Conservation (phyloP, 73 alveolate species). For the Blepharisma japonicum region DNA sequence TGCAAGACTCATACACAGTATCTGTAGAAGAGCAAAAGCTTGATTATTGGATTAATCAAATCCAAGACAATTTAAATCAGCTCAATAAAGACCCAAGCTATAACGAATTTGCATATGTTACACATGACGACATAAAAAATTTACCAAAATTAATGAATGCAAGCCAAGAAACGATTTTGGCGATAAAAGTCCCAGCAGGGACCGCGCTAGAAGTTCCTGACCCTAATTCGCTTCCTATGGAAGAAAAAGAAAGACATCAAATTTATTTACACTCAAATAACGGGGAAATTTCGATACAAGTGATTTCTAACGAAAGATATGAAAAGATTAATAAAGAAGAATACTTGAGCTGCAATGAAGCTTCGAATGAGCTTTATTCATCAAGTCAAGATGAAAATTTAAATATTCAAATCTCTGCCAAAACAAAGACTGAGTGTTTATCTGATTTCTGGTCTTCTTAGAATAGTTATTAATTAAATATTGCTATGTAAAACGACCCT, state of each 20-base stretch:
- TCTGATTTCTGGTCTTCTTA: too few species aligned
- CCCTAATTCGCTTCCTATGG: background rate
- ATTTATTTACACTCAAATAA: constrained; percentile 1
- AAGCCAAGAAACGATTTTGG: constrained; percentile 40
- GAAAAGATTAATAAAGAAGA: too few species aligned
- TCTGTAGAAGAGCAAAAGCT: constrained; percentile 1
- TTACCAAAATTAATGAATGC: constrained; percentile 25
- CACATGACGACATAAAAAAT: constrained; percentile 57
- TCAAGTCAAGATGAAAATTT: too few species aligned
- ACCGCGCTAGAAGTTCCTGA: constrained; percentile 42
- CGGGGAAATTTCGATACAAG: background rate
- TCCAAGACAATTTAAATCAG: constrained; percentile 12
- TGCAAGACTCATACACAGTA: constrained; percentile 30
- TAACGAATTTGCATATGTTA: constrained; percentile 43
- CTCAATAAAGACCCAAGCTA: constrained; percentile 27
- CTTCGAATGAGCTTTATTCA: too few species aligned
- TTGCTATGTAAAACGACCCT: too few species aligned
- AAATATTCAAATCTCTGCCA: too few species aligned
- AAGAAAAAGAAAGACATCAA: background rate
- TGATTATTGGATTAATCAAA: constrained; percentile 21
- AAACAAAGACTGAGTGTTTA: too few species aligned
- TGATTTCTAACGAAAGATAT: constrained; percentile 14
- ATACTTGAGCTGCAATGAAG: too few species aligned
- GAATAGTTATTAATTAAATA: too few species aligned
- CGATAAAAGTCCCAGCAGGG: constrained; percentile 63